Conservation (phyloP, 495 filamentous ascomycete genomes). For the Schizothecium vesticola region DNA sequence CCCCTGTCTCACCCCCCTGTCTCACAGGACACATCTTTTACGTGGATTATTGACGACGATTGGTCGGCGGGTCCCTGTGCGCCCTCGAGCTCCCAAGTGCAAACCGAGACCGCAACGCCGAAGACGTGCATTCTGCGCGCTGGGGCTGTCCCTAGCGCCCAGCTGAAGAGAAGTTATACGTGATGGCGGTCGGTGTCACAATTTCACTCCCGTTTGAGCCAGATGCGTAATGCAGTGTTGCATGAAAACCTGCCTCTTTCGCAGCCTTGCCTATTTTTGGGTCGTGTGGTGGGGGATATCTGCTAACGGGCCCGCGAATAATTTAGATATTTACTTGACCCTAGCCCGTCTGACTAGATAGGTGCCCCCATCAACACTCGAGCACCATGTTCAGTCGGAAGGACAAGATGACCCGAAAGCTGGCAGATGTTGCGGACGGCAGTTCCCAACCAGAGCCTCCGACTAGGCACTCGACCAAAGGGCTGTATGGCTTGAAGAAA, state of each 20-base stretch:
- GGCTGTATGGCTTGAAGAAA: neutral
- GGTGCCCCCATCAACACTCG: no score
- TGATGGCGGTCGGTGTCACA: neutral
- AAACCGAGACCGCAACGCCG: neutral
- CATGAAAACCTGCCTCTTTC: neutral
- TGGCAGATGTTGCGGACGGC: neutral
- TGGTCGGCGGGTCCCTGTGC: neutral
- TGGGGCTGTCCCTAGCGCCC: neutral
- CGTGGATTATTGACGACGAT: neutral
- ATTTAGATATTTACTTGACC: neutral
- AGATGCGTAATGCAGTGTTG: neutral
- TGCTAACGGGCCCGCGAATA: no score
- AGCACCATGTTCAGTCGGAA: neutral
- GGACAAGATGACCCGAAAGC: neutral
- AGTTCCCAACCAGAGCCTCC: neutral
- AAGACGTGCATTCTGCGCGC: neutral
- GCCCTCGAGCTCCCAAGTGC: neutral
- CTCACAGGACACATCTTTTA: no score
- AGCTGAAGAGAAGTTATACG: neutral
- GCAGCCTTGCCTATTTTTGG: slow-evolving; percentile 5
- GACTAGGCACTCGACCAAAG: slow-evolving; percentile 1
- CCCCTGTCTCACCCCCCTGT: neutral
- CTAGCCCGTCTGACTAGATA: no score
- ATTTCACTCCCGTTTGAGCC: neutral
- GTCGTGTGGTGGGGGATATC: neutral